These are phyloP conservation scores for Fusarium tricinctum DNA, from an alignment of 2,329 filamentous ascomycete species.

Conservation along the genomic window DNA sequence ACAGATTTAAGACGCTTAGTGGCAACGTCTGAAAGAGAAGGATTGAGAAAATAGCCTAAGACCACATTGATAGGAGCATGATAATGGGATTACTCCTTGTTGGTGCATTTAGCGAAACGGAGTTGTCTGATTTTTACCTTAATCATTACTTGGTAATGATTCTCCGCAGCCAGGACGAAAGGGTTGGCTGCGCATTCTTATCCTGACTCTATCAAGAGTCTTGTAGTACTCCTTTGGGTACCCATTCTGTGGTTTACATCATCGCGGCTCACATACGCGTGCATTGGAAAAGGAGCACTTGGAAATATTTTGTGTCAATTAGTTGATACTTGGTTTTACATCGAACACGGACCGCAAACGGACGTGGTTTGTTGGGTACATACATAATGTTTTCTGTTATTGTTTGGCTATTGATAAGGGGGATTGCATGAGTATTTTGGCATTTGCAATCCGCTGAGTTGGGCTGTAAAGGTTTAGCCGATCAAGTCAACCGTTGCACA, in stretches of 20 bases:
- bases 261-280: slow-evolving; percentile 27
- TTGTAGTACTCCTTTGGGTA: slow-evolving; percentile 34
- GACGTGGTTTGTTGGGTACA: slow-evolving; percentile 39
- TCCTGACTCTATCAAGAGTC: slow-evolving; percentile 26
- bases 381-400: slow-evolving; percentile 51
- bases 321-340: slow-evolving; percentile 28
- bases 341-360: slow-evolving; percentile 28
- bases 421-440: slow-evolving; percentile 22
- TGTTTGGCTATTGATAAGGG: slow-evolving; percentile 34
- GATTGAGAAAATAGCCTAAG: slow-evolving; percentile 11
- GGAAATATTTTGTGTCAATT: slow-evolving; percentile 19
- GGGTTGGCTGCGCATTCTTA: slow-evolving; percentile 18
- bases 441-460: slow-evolving; percentile 30
- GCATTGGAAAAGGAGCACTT: slow-evolving; percentile 38
- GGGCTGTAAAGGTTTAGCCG: slow-evolving; percentile 27
- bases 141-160: slow-evolving; percentile 39
- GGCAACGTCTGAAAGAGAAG: slow-evolving; percentile 44
- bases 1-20: slow-evolving; percentile 55
- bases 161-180: slow-evolving; percentile 28
- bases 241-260: slow-evolving; percentile 27
- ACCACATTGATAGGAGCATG: slow-evolving; percentile 25
- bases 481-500: slow-evolving; percentile 23
- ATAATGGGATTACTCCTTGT: slow-evolving; percentile 31
- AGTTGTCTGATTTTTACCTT: slow-evolving; percentile 53
- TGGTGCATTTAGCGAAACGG: slow-evolving; percentile 56